Evolutionary conservation across 805 yeast species (phyloP).

Genomic region (Spathaspora hagerdaliae): DNA sequence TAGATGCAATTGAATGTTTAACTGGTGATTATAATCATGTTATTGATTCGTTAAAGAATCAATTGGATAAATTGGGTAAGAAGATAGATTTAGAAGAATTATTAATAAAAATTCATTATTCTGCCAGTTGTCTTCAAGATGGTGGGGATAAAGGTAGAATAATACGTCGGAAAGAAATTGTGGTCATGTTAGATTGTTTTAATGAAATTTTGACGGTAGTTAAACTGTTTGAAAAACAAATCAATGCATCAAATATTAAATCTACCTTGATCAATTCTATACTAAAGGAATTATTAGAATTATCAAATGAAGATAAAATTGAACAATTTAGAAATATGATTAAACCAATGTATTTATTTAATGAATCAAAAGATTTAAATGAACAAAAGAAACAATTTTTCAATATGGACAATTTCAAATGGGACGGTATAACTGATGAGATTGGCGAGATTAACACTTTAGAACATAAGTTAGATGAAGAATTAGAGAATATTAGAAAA

Average conservation of each 20-base stretch:
- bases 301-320: constrained; percentile 27
- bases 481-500: constrained; percentile 44
- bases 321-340: constrained; percentile 45
- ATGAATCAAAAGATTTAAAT: constrained; percentile 39
- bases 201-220: constrained; percentile 22
- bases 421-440: constrained; percentile 37
- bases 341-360: constrained; percentile 47
- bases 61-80: constrained; percentile 22
- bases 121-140: constrained; percentile 26
- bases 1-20: constrained; percentile 47
- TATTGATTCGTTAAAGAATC: constrained; percentile 26
- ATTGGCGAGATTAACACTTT: constrained; percentile 37
- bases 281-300: constrained; percentile 33
- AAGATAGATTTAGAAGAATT: constrained; percentile 31
- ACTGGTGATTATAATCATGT: constrained; percentile 25
- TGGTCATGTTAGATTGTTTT: constrained; percentile 25
- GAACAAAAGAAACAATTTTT: constrained; percentile 46
- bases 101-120: constrained; percentile 36
- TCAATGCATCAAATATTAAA: constrained; percentile 29
- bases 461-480: constrained; percentile 46
- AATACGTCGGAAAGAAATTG: constrained; percentile 30
- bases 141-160: constrained; percentile 13
- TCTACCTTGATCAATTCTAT: constrained; percentile 32
- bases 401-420: constrained; percentile 26
- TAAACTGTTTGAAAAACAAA: constrained; percentile 30